Base-by-base conservation (phyloP, 2,329 filamentous ascomycete genomes). In the Periconia digitata region DNA sequence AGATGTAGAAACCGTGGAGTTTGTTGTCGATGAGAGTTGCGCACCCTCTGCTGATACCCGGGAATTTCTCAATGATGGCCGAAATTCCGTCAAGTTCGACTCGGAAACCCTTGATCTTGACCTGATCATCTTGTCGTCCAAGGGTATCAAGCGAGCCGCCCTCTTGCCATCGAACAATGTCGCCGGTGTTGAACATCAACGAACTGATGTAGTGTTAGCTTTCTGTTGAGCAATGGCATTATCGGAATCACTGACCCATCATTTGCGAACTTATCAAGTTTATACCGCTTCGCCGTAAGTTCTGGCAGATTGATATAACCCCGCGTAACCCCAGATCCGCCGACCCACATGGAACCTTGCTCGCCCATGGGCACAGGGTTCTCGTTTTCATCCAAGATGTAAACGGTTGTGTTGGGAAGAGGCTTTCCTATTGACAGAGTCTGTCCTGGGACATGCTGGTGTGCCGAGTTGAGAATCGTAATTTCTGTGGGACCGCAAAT, bases 71-170 rank as follows among this genome's bases (percentile, higher is more conserved):
- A 22, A 68, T 56, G 8, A 60, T 57, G 22, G 60, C 50, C 7
- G 80, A 74, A 22, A 85, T 76, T 29, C 81, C 79, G 46, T 84
- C 81, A 8, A 85, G 76, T 62, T 85, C 81, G 39, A 85, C 79
- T 20, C 82, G 79, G 60, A 84, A 84, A 7, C 82, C 81, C 54
- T 83, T 82, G 59, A 85, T 76, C 65, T 85, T 85, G 50, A 85
- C 78, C 59, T 85, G 82, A 50, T 84, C 81, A 55, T 85, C 82
- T n/a, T 73, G 73, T 29, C 82, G 76, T 3, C 82, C 81, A 27
- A 82, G 74, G 18, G 79, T 80, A 37, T 81, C 74, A 32, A 85
- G 70, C 21, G 73, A 75, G 10, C 82, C 81, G 55, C 82, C 76
- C 2, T 71, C 60, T 32, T 73, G 72, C 81, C 81, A 84, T 12